These are phyloP conservation scores for Erysimum cheiri DNA, from an alignment of 441 rosid genomes.

Conservation along the genomic window DNA sequence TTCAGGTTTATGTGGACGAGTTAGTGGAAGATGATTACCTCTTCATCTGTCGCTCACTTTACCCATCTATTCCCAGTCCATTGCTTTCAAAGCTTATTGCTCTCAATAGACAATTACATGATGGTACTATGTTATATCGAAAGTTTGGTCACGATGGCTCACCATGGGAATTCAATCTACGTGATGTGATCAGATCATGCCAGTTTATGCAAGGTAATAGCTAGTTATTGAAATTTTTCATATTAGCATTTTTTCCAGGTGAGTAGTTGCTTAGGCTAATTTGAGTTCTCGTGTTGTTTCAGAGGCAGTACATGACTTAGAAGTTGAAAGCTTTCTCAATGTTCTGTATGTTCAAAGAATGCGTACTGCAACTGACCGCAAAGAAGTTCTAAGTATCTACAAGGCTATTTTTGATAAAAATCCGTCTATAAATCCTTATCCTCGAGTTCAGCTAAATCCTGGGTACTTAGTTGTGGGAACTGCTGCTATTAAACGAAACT, in stretches of 20 bases:
- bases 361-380: conserved; percentile 92
- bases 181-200: conserved; percentile 95
- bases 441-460: conserved; percentile 77
- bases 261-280: conserved; percentile 23
- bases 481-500: conserved; percentile 71
- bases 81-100: conserved; percentile 76
- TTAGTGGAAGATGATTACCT: conserved; percentile 89
- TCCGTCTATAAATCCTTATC: conserved; percentile 80
- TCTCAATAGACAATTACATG: conserved; percentile 82
- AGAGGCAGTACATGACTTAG: conserved; percentile 44
- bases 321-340: conserved; percentile 69
- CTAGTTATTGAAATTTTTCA: conserved; percentile 23
- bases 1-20: conserved; percentile 95
- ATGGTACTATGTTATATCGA: conserved; percentile 76
- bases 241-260: conserved; percentile 17
- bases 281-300: conserved; percentile 33
- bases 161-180: conserved; percentile 99
- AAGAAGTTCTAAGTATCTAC: conserved; percentile 71
- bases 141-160: conserved; percentile 94
- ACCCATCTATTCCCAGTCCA: conserved; percentile 73
- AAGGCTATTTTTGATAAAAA: conserved; percentile 72
- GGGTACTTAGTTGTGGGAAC: conserved; percentile 71
- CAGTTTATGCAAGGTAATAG: conserved; percentile 76
- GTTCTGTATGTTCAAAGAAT: conserved; percentile 90
- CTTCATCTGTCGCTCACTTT: conserved; percentile 80